phyloP scores from a whole-genome alignment of 2,329 filamentous ascomycete species.

The Phyllosticta citriasiana region DNA sequence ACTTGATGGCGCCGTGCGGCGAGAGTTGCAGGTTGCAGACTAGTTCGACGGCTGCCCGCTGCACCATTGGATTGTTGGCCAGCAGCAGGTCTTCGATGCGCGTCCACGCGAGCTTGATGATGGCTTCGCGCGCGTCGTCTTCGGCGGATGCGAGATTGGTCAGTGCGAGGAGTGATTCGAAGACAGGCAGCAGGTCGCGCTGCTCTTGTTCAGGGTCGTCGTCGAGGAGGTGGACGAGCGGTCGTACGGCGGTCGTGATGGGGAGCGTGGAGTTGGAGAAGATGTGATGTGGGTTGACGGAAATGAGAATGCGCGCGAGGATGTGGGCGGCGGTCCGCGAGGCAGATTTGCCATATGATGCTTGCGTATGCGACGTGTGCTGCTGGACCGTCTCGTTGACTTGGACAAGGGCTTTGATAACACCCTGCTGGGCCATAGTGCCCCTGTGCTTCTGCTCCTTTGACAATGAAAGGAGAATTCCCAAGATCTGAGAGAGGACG shows the following conservation, averaged over 20 bases:
- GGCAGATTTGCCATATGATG: constrained; percentile 29
- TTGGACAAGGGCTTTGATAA: constrained; percentile 70
- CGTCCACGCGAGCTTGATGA: constrained; percentile 66
- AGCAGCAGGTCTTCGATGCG: constrained; percentile 73
- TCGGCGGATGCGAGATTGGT: constrained; percentile 83
- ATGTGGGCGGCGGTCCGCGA: constrained; percentile 61
- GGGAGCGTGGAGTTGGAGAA: constrained; percentile 71
- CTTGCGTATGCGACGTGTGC: constrained; percentile 25
- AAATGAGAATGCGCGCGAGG: constrained; percentile 76
- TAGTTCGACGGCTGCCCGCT: constrained; percentile 76
- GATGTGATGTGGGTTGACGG: constrained; percentile 71
- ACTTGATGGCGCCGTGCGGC: constrained; percentile 56
- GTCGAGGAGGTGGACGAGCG: constrained; percentile 64
- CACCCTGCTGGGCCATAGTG: constrained; percentile 84
- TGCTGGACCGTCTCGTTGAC: constrained; percentile 54
- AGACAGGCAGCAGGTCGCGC: constrained; percentile 70
- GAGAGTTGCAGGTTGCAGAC: constrained; percentile 80
- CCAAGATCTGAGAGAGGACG: constrained; percentile 61
- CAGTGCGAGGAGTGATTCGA: constrained; percentile 82
- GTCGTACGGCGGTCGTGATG: constrained; percentile 68
- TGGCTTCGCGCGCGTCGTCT: constrained; percentile 51
- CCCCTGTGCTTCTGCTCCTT: constrained; percentile 65
- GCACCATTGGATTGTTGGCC: constrained; percentile 62
- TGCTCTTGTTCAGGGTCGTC: constrained; percentile 51
- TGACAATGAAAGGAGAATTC: constrained; percentile 69